These are phyloP conservation scores for Amoebophrya sp. DNA, from an alignment of 169 alveolate genomes.

Conservation along the genomic window DNA sequence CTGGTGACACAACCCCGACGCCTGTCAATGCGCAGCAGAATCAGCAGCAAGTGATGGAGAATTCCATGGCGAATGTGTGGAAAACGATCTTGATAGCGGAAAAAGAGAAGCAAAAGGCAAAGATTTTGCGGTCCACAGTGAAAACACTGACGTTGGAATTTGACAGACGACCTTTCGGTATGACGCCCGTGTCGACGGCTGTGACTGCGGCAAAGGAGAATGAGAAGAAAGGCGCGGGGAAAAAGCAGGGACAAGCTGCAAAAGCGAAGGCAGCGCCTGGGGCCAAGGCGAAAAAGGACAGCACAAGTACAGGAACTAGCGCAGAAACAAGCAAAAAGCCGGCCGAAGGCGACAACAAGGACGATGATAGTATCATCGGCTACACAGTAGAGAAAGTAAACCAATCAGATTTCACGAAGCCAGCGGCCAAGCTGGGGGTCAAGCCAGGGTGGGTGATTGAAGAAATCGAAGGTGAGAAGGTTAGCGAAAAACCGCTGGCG, in stretches of 20 bases:
- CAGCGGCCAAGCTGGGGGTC: conserved; percentile 2
- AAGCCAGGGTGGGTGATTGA: not conserved
- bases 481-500: not conserved
- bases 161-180: not conserved
- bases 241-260: not conserved
- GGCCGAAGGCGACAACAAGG: not conserved
- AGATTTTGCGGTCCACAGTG: not conserved
- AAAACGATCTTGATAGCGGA: not conserved
- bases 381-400: not conserved
- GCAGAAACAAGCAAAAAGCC: too few relatives aligned
- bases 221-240: not conserved
- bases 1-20: too few relatives aligned
- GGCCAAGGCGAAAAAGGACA: not conserved
- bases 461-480: not conserved
- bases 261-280: not conserved
- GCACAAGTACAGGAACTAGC: too few relatives aligned
- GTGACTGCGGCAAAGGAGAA: not conserved
- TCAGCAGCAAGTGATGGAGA: too few relatives aligned
- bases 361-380: not conserved
- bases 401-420: not conserved
- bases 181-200: conserved; percentile 4
- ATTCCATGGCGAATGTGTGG: not conserved
- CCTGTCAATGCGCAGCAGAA: too few relatives aligned
- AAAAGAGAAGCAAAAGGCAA: not conserved
- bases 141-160: not conserved